phyloP scores from a whole-genome alignment of 2,329 filamentous ascomycete genomes.

The Lecanicillium sp. region DNA sequence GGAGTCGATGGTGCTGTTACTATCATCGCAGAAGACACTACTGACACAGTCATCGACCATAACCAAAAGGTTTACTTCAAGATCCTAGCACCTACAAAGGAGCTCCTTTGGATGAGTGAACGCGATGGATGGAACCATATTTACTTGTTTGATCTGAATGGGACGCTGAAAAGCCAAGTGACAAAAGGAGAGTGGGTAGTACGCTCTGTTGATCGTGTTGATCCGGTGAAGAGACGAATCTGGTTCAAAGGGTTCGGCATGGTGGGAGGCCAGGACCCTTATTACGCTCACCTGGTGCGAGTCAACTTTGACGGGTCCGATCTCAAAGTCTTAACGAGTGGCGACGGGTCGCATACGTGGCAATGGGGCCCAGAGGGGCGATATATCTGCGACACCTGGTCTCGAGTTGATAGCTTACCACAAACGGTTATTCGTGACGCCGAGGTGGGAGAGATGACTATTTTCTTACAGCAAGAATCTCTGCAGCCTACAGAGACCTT shows the following conservation, averaged over 20 bases:
- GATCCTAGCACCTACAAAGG: conserved; percentile 1
- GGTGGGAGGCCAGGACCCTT: conserved; percentile 15
- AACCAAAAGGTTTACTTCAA: conserved; percentile 6
- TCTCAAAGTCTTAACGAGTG: conserved; percentile 16
- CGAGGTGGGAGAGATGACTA: conserved; percentile 10
- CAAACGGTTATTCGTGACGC: conserved; percentile 13
- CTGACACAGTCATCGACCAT: conserved; percentile 12
- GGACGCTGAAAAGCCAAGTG: conserved; percentile 11
- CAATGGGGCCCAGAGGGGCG: conserved; percentile 13
- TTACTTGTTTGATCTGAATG: conserved; percentile 15
- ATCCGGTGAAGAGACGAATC: conserved; percentile 12
- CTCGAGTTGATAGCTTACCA: conserved; percentile 17
- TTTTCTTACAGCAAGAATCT: conserved; percentile 10
- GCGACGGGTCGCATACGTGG: conserved; percentile 19
- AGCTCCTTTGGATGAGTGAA: conserved; percentile 21
- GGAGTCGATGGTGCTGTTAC: conserved; percentile 3
- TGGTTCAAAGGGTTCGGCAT: conserved; percentile 16
- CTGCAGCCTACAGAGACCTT: conserved; percentile 9
- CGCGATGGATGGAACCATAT: conserved; percentile 20
- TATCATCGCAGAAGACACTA: conserved; percentile 9
- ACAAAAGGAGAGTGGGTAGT: conserved; percentile 19
- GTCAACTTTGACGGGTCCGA: conserved; percentile 19
- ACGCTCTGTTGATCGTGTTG: conserved; percentile 13
- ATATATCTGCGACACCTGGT: conserved; percentile 17
- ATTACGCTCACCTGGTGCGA: conserved; percentile 16